Base-by-base conservation (phyloP, 371 early-diverging fungal species). In the Capniomyces stellatus region DNA sequence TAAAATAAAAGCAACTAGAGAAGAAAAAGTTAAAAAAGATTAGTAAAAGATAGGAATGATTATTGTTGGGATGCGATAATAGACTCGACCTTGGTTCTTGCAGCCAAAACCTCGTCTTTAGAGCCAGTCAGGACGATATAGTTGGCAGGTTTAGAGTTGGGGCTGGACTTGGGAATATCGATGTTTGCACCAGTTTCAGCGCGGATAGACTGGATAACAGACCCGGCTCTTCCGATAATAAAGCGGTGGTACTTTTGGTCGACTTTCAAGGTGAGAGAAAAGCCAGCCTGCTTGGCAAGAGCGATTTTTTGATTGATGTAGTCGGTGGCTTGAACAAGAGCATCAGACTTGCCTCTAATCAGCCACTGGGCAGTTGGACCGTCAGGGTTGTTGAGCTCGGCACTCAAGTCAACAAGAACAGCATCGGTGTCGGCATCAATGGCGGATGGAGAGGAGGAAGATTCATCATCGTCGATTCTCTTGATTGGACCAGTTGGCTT, bases 141-240 rank as follows among this genome's bases (percentile, higher is more conserved):
- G 28, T 54, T 47, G 54, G 19, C 24, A 43, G 41, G 29, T 23
- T 53, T 24, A 22, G 10, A 52, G 12, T 41, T 23, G 31, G 65
- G 56, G 35, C 55, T 35, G 49, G 53, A 59, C 31, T 66, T 67
- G 23, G 76, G 69, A 24, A 80, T 70, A n/a, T 71, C 63, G 56
- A 79, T 62, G 6, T 66, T 63, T 30, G 76, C 77, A 25, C 64
- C 65, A 13, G 78, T 74, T 21, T 64, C 71, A 13, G 60, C 64
- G 53, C 78, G 75, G 51, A 81, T 74, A 39, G 64, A 57, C 39
- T 66, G 63, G 44, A 81, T 72, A 52, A 67, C 72, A 27, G 64
- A 65, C 23, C 81, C 81, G 28, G 65, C 73, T 27, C 73, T 69
- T 28, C 82, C 82, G 52, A 81, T 77, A 25, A 81, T 71, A 48